Percentiles rank a stretch among this genome's conserved stretches.
phyloP scores from a whole-genome alignment of 768 basidiomycete species.

The Mycena olivaceomarginata region DNA sequence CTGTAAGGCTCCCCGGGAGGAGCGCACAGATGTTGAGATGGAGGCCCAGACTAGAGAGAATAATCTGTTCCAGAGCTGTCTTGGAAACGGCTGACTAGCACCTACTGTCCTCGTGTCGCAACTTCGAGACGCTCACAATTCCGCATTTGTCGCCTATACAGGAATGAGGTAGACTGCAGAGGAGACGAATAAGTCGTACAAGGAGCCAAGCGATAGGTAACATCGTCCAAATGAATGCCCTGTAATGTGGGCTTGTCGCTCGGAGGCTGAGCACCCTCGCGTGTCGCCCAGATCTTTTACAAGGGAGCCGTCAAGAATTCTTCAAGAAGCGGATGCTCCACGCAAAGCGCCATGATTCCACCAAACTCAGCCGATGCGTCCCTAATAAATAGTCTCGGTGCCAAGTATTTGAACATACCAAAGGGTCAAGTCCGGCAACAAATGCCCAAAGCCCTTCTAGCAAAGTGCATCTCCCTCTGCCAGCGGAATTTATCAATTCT shows the following conservation, averaged over 20 bases:
- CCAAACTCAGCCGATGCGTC: too few relatives aligned
- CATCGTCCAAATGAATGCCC: neutral
- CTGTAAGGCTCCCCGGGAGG: constrained; percentile 7
- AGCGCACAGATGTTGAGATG: constrained; percentile 11
- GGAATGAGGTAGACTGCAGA: neutral
- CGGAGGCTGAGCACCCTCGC: neutral
- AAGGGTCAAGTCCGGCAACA: too few relatives aligned
- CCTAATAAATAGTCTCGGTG: too few relatives aligned
- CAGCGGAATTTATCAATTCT: too few relatives aligned
- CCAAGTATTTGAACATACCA: too few relatives aligned
- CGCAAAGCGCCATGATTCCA: too few relatives aligned
- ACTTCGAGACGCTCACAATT: constrained; percentile 19
- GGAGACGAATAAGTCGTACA: neutral
- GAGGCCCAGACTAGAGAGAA: constrained; percentile 19
- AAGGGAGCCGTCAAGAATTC: constrained; percentile 1
- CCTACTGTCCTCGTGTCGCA: constrained; percentile 16
- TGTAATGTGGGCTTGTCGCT: neutral
- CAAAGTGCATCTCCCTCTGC: too few relatives aligned
- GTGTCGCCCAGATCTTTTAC: neutral
- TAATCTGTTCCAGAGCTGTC: neutral
- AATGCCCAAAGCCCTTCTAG: too few relatives aligned
- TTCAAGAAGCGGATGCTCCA: neutral
- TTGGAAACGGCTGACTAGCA: neutral
- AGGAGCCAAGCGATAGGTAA: neutral
- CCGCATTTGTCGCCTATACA: constrained; percentile 9